Evolutionary conservation across 768 basidiomycete species (phyloP), one percentile per base, ranked within the genome.

Genomic region (Hygrocybe punicea): DNA sequence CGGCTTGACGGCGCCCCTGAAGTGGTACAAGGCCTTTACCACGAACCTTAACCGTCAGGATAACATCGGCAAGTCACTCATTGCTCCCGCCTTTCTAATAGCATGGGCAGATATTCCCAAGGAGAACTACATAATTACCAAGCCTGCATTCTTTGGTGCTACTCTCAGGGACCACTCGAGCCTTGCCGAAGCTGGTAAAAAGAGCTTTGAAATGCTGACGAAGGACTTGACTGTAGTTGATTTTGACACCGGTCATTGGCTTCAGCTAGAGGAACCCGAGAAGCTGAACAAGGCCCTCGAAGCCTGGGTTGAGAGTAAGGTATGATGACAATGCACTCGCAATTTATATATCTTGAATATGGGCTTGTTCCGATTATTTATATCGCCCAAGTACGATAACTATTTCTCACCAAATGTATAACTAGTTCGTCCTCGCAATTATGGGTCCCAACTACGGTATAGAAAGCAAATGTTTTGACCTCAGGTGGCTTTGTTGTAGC

Each of bases 401-500:
- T n/a, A n/a, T n/a, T n/a, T n/a, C n/a, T n/a, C n/a, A n/a, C n/a
- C n/a, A n/a, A n/a, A n/a, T n/a, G n/a, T n/a, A n/a, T n/a, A n/a
- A n/a, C n/a, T n/a, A n/a, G n/a, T n/a, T n/a, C n/a, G n/a, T n/a
- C n/a, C n/a, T n/a, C n/a, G n/a, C n/a, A n/a, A n/a, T n/a, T n/a
- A n/a, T n/a, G n/a, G n/a, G n/a, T n/a, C n/a, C n/a, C 85, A 14
- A 95, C 85, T 4, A 87, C 84, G 1, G 87, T 89, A 67, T 91
- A 94, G 71, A 96, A 96, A 29, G 89, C 84, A 70, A 96, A 95
- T 6, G 88, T 91, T 74, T 93, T 93, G 63, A 85, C 83, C 67
- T 91, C 90, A 2, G 87, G 83, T 1, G 73, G 67, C 60, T 83
- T 83, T 48, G 73, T 82, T 46, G 73, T 57, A 65, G 77, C 76